Evolutionary conservation across 768 basidiomycete genomes (phyloP), one percentile per base, ranked within the genome.

Genomic region (Boletus patriciae): DNA sequence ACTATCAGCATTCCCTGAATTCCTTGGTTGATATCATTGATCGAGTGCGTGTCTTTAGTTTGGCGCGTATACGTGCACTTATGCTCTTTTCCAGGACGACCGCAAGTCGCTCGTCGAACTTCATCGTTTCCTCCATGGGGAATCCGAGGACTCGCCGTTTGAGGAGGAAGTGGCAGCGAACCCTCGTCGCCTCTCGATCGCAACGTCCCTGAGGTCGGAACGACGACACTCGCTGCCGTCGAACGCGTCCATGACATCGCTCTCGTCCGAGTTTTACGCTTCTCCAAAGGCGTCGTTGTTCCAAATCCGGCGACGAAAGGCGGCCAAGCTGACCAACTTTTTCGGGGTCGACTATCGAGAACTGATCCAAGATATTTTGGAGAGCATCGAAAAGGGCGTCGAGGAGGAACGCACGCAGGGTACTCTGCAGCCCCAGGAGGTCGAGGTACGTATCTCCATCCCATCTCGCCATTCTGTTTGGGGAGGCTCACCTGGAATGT

Each of bases 271-370:
- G 52, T 78, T 73, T 50, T 36, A 76, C 27, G 44, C 72, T 18
- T 62, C 79, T 19, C 70, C 78, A 25, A 78, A 82, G 59, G 18
- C 29, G 16, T 63, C 67, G 21, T 63, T 40, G 63, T 92, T 93
- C 77, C 87, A 92, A 70, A 70, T 79, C 54, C 85, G 90, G 46
- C 78, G 92, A 51, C 77, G 84, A 41, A 78, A 86, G 55, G 91
- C 90, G 6, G 90, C 91, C 59, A 94, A 94, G 76, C 78, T 94
- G 57, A 87, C 88, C 27, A 80, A 87, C 72, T 93, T 93, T 79
- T 94, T 94, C 73, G 91, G 91, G 23, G 92, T 92, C 41, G 82
- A 91, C 69, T 92, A 94, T 70, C 80, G 84, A 27, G 88, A 89
- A 52, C 74, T 93, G 54, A 85, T 93, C 52, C 79, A 77, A 38